A percentile compares a stretch with the other conserved stretches of the same genome.
Conservation (phyloP, 345 rosid species). For the Clausena lansium region DNA sequence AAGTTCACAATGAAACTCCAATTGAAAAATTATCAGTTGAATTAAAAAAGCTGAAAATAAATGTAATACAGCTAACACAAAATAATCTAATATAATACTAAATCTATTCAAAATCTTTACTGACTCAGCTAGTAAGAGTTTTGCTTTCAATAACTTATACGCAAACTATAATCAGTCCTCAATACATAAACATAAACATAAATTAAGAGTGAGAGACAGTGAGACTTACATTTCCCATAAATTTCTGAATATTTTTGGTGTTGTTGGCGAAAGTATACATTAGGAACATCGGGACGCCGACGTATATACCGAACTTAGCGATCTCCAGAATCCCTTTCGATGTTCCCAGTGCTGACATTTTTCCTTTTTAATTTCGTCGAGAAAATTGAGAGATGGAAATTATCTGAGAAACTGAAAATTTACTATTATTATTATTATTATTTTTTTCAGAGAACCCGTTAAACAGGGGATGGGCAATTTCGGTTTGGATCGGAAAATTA, state of each 20-base stretch:
- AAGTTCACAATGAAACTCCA: background rate
- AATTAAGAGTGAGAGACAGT: slow-evolving; percentile 9
- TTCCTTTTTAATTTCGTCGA: background rate
- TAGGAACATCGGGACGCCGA: slow-evolving; percentile 62
- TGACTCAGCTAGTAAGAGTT: background rate
- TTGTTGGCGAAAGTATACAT: slow-evolving; percentile 85
- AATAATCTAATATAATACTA: background rate
- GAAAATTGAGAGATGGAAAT: background rate
- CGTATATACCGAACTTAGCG: slow-evolving; percentile 76
- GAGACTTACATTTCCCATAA: slow-evolving; percentile 73
- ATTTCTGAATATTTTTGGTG: slow-evolving; percentile 70
- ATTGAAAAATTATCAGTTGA: background rate
- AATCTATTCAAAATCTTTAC: background rate
- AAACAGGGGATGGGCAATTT: background rate
- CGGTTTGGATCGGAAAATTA: no score
- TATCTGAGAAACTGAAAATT: background rate
- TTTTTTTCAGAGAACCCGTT: no score
- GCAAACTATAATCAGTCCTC: background rate
- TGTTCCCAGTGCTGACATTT: slow-evolving; percentile 72
- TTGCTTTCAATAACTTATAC: background rate
- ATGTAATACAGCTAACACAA: background rate
- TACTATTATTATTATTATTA: no score
- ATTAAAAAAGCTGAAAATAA: no score
- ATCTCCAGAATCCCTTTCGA: slow-evolving; percentile 78
- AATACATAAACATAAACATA: background rate